Evolutionary conservation across 1,284 basidiomycete species (phyloP), one percentile per base, ranked within the genome.

Genomic region (Tilletia caries): DNA sequence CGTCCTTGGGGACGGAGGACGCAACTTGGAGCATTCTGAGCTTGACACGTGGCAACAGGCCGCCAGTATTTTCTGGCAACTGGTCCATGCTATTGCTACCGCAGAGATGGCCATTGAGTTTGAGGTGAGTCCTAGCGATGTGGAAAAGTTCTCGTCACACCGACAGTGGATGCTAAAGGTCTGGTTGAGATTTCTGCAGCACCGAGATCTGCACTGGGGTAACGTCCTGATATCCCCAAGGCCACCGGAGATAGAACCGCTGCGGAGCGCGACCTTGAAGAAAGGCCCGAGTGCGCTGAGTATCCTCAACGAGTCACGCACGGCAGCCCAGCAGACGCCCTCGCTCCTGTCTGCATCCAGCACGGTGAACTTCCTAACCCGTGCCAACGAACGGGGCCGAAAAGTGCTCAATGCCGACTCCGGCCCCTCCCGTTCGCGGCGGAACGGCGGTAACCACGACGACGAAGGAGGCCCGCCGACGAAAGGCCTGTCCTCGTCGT

Each of bases 201-300:
- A 98, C 84, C 92, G 95, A 23, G 95, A 98, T 83, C 87, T 98
- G 43, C 95, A 98, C 80, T 93, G 93, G 89, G 95, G 95, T n/a
- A 96, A 98, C 83, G 91, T 98, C 65, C 88, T 98, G 12, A 89
- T 98, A 64, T 89, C 89, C 76, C 86, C 87, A 68, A 8, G 15
- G 60, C 86, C 2, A n/a, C 69, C 15, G 5, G 43, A 20, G 33
- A 69, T 29, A 27, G 54, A 66, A 41, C 18, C 32, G 1, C 20
- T 33, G n/a, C 65, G 41, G 15, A 34, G 44, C 29, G 32, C 23
- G n/a, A 50, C 62, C 81, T 58, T 68, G 76, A 5, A 75, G 50
- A 44, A 66, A 60, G 44, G 69, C 43, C 29, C 32, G 43, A 54
- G 52, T n/a, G 52, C 52, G 13, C 52, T 54, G n/a, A 54, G 23